Conservation (phyloP, 2,329 filamentous ascomycete genomes). For the Cordyceps militaris region DNA sequence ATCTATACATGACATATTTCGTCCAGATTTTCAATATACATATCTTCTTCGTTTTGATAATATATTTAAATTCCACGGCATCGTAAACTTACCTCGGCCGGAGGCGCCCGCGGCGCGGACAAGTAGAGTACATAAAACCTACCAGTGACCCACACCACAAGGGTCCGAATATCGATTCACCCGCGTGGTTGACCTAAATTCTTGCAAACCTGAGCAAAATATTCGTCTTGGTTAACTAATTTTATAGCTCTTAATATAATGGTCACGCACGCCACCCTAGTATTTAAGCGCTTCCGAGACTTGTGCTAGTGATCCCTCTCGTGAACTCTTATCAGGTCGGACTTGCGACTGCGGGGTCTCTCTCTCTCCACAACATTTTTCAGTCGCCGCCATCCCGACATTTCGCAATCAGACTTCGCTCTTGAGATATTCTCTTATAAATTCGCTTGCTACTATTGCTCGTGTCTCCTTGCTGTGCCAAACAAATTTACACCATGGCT, state of each 20-base stretch:
- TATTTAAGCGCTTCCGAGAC: no score
- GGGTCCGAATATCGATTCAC: neutral
- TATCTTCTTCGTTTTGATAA: no score
- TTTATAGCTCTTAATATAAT: no score
- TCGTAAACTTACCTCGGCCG: neutral
- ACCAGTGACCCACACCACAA: neutral
- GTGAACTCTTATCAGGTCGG: neutral
- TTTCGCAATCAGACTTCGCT: slow-evolving; percentile 1
- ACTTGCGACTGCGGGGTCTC: slow-evolving; percentile 6
- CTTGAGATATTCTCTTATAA: neutral
- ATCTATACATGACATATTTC: no score
- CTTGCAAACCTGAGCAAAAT: neutral
- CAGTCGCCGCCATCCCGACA: neutral
- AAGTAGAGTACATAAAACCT: no score
- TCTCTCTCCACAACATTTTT: neutral
- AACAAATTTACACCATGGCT: slow-evolving; percentile 41
- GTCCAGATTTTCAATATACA: no score
- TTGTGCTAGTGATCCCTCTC: neutral
- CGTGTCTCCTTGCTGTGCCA: neutral
- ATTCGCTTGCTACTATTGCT: neutral
- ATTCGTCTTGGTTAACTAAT: neutral
- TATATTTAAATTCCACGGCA: no score
- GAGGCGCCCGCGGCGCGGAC: slow-evolving; percentile 4
- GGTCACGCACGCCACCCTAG: no score
- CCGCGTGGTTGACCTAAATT: neutral